A percentile compares a stretch with the other conserved stretches of the same genome.
phyloP scores from a whole-genome alignment of 1,284 basidiomycete species.

The Violaceomyces palustris region DNA sequence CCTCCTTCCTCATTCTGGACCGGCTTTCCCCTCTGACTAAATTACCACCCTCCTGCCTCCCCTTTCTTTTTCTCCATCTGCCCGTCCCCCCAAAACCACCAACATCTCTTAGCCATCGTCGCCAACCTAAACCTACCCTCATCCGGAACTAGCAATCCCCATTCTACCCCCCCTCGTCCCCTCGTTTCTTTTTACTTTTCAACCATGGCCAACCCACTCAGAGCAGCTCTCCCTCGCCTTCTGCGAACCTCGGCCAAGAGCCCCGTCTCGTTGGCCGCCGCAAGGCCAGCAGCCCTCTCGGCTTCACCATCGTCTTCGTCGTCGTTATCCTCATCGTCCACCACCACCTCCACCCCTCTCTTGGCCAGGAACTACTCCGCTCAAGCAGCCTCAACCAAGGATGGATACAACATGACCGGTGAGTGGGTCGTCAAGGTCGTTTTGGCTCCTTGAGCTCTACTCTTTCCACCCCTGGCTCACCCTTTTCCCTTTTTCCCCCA shows the following conservation, averaged over 20 bases:
- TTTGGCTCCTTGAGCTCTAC: background rate
- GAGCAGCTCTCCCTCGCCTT: conserved; percentile 13
- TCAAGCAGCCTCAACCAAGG: no score
- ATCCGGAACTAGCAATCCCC: no score
- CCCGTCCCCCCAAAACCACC: no score
- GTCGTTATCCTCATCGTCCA: conserved; percentile 6
- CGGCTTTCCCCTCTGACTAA: no score
- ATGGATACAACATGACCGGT: conserved; percentile 42
- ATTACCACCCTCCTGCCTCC: no score
- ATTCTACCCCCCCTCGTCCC: no score
- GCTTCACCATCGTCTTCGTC: conserved; percentile 2
- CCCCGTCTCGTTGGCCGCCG: background rate
- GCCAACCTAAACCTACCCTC: no score
- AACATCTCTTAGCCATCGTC: no score
- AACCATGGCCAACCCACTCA: conserved; percentile 26
- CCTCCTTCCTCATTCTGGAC: no score
- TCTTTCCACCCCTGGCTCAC: background rate
- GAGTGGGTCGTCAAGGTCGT: background rate
- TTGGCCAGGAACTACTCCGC: no score
- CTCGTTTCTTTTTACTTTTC: no score
- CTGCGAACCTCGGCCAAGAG: conserved; percentile 6
- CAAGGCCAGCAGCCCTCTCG: conserved; percentile 1
- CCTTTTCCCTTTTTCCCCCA: background rate
- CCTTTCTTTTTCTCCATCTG: no score
- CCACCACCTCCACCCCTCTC: conserved; percentile 23